phyloP scores from a whole-genome alignment of 1,284 basidiomycete species.

The Tetrapyrgos nigripes region DNA sequence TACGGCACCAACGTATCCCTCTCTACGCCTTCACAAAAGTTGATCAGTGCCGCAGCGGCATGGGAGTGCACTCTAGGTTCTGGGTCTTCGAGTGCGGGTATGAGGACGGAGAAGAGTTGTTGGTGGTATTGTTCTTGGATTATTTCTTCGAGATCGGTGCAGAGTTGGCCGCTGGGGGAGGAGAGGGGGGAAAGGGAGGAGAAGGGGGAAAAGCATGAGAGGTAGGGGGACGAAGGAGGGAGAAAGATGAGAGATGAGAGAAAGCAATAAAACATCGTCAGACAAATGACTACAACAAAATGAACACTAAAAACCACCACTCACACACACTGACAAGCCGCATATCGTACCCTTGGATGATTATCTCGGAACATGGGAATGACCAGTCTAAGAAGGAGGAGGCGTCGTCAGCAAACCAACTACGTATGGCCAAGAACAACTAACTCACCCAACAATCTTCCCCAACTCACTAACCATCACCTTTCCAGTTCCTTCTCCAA shows the following conservation, averaged over 20 bases:
- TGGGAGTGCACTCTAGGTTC: slow-evolving; percentile 86
- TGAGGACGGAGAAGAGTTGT: slow-evolving; percentile 71
- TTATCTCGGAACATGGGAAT: slow-evolving; percentile 77
- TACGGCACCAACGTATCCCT: slow-evolving; percentile 75
- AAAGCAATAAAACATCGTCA: no score
- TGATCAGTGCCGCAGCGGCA: slow-evolving; percentile 86
- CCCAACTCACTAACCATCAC: slow-evolving; percentile 80
- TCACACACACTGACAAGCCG: slow-evolving; percentile 88
- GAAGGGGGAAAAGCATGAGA: not conserved
- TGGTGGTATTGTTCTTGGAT: slow-evolving; percentile 75
- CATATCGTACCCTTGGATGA: slow-evolving; percentile 83
- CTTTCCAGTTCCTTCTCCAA: slow-evolving; percentile 78
- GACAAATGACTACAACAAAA: no score
- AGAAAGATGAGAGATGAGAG: slow-evolving; percentile 8
- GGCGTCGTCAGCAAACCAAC: not conserved
- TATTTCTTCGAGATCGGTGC: slow-evolving; percentile 85
- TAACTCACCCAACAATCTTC: slow-evolving; percentile 71
- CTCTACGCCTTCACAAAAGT: slow-evolving; percentile 86
- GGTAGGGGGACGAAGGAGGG: slow-evolving; percentile 7
- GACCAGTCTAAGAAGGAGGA: slow-evolving; percentile 60
- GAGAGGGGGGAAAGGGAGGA: not conserved
- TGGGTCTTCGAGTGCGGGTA: slow-evolving; percentile 77
- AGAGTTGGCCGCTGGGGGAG: slow-evolving; percentile 75
- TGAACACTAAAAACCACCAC: no score
- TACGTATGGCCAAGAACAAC: slow-evolving; percentile 2